Evolutionary conservation across 495 filamentous ascomycete genomes (phyloP).

Genomic region (Penicillium steckii): DNA sequence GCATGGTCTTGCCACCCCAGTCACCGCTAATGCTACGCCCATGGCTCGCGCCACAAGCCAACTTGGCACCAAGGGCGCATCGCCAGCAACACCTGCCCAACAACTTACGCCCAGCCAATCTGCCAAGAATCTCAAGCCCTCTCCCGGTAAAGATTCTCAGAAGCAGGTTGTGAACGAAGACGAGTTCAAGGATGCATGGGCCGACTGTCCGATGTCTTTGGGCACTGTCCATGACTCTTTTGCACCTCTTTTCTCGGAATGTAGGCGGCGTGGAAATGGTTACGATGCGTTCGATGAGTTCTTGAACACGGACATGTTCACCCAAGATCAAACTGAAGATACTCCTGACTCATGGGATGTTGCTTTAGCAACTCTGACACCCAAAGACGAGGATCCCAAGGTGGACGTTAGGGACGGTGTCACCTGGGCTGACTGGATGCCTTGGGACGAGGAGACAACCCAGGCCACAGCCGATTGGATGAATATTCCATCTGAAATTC

Average conservation of each 20-base stretch:
- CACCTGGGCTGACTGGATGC: slow-evolving; percentile 11
- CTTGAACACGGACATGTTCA: slow-evolving; percentile 44
- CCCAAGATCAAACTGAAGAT: slow-evolving; percentile 34
- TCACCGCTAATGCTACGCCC: slow-evolving; percentile 35
- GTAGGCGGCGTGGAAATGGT: slow-evolving; percentile 17
- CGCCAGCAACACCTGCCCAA: slow-evolving; percentile 39
- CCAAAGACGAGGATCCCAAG: slow-evolving; percentile 29
- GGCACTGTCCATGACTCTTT: slow-evolving; percentile 45
- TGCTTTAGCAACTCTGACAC: slow-evolving; percentile 35
- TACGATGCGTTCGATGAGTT: slow-evolving; percentile 42
- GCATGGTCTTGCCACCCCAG: slow-evolving; percentile 36
- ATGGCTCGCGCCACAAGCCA: slow-evolving; percentile 42
- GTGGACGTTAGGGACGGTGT: slow-evolving; percentile 9
- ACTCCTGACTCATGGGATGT: slow-evolving; percentile 43
- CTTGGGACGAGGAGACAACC: slow-evolving; percentile 21
- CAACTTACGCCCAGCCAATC: slow-evolving; percentile 40
- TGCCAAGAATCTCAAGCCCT: slow-evolving; percentile 32
- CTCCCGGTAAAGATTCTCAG: slow-evolving; percentile 27
- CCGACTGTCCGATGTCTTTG: slow-evolving; percentile 40
- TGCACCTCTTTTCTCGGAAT: slow-evolving; percentile 10
- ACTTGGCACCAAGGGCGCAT: slow-evolving; percentile 35
- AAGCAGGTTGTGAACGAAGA: slow-evolving; percentile 20
- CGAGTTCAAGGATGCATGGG: slow-evolving; percentile 38
- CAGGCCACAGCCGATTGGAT: slow-evolving; percentile 14
- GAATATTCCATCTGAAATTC: slow-evolving; percentile 13